phyloP scores from a whole-genome alignment of 2,329 filamentous ascomycete genomes.

The Paecilomyces niveus region DNA sequence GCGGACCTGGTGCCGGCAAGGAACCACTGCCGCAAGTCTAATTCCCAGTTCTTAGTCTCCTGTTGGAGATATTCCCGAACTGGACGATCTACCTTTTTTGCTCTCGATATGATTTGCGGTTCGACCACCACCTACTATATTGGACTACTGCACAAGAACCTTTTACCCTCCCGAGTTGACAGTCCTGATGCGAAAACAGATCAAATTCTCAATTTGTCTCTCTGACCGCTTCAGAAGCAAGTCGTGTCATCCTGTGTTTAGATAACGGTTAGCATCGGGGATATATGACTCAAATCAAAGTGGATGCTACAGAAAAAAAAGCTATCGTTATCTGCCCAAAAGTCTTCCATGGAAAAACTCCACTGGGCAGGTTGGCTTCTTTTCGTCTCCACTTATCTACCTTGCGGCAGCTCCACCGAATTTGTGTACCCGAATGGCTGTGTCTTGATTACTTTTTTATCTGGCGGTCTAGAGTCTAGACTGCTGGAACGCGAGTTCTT shows the following conservation, averaged over 20 bases:
- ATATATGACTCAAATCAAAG: not conserved
- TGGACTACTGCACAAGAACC: not conserved
- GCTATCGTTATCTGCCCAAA: not conserved
- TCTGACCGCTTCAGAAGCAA: not conserved
- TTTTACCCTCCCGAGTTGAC: not conserved
- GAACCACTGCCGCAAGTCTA: not conserved
- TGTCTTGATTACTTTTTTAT: not conserved
- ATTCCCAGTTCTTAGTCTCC: not conserved
- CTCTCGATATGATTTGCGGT: not conserved
- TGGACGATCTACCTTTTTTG: not conserved
- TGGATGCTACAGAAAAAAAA: not conserved
- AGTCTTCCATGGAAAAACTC: too few relatives aligned
- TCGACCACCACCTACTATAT: not conserved
- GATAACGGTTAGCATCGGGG: not conserved
- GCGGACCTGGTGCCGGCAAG: not conserved
- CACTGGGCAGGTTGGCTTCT: too few relatives aligned
- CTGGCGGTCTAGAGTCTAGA: not conserved
- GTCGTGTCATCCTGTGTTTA: not conserved
- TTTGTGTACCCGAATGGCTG: not conserved
- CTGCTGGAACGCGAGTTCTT: not conserved
- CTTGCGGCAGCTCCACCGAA: not conserved
- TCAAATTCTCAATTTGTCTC: not conserved
- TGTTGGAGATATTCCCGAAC: too few relatives aligned
- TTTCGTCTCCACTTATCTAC: too few relatives aligned
- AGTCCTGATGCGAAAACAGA: not conserved